Evolutionary conservation across 495 filamentous ascomycete genomes (phyloP).

Genomic region (Astrothelium subdiscretum): DNA sequence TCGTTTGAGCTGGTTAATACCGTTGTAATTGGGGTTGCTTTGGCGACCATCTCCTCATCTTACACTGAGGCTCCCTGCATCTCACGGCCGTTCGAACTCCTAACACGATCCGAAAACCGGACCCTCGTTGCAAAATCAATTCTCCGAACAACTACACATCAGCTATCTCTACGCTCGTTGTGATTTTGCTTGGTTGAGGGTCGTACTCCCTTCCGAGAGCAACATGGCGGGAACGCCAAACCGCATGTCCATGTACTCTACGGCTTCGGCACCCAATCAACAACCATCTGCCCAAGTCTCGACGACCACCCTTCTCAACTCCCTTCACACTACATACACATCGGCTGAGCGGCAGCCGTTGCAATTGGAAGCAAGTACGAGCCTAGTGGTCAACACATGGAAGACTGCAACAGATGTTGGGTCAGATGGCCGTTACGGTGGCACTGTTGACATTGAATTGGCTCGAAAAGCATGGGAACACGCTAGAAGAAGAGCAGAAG

Average conservation of each 20-base stretch:
- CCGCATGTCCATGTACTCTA: conserved; percentile 81
- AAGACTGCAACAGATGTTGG: conserved; percentile 58
- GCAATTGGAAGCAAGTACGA: conserved; percentile 79
- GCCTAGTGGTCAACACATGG: conserved; percentile 92
- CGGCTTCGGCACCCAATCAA: conserved; percentile 50
- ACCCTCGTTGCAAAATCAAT: background rate
- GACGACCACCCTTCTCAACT: conserved; percentile 82
- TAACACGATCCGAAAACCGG: background rate
- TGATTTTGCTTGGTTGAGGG: background rate
- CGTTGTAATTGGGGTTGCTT: background rate
- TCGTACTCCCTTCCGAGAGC: conserved; percentile 2
- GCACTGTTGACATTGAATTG: conserved; percentile 68
- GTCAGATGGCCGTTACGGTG: conserved; percentile 55
- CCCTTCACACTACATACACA: conserved; percentile 81
- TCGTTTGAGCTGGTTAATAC: conserved; percentile 5
- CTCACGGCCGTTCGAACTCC: too few species aligned
- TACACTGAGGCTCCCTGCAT: too few species aligned
- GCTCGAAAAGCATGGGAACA: conserved; percentile 90
- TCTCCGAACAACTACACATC: too few species aligned
- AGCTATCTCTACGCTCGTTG: too few species aligned
- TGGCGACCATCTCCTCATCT: background rate
- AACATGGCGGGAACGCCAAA: conserved; percentile 55
- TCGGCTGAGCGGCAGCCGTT: conserved; percentile 55
- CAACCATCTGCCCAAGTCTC: conserved; percentile 68
- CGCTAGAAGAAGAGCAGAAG: conserved; percentile 85